Percentiles rank a stretch among this genome's conserved stretches.
Evolutionary conservation across 345 rosid species (phyloP).

Genomic region (Cardamine occulta): DNA sequence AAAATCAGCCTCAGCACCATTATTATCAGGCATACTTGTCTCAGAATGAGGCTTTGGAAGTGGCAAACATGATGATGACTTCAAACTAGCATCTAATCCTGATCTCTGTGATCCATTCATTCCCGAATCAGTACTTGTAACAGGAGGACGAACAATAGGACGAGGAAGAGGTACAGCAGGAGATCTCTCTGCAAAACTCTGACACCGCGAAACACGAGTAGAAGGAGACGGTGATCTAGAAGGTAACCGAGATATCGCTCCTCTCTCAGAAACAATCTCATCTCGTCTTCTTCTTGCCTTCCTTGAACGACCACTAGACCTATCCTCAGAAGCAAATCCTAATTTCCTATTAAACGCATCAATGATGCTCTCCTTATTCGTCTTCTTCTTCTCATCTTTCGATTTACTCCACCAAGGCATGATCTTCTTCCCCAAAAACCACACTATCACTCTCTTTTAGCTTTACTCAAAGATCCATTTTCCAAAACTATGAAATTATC

Average conservation of each 20-base stretch:
- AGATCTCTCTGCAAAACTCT: conserved; percentile 78
- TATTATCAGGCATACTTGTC: conserved; percentile 50
- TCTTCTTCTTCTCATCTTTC: conserved; percentile 78
- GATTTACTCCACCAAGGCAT: conserved; percentile 78
- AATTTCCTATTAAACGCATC: conserved; percentile 67
- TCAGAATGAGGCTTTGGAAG: conserved; percentile 64
- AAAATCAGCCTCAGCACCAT: conserved; percentile 61
- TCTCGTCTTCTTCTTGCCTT: conserved; percentile 51
- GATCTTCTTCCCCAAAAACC: conserved; percentile 37
- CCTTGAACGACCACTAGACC: conserved; percentile 52
- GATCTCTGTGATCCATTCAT: conserved; percentile 53
- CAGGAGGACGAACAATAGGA: conserved; percentile 54
- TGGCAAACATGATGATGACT: conserved; percentile 61
- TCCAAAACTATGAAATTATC: conserved; percentile 33
- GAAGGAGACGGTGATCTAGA: conserved; percentile 83
- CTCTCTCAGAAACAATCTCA: conserved; percentile 65
- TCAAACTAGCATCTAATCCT: conserved; percentile 51
- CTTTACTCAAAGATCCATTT: conserved; percentile 42
- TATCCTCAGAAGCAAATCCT: conserved; percentile 61
- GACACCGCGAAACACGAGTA: conserved; percentile 71
- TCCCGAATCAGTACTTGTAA: conserved; percentile 55
- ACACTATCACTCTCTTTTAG: conserved; percentile 31
- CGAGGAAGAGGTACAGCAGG: conserved; percentile 86
- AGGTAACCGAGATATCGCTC: conserved; percentile 65
- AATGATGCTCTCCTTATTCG: conserved; percentile 71